These are phyloP conservation scores for Sclerotinia glacialis DNA, from an alignment of 2,329 filamentous ascomycete genomes.

Conservation along the genomic window DNA sequence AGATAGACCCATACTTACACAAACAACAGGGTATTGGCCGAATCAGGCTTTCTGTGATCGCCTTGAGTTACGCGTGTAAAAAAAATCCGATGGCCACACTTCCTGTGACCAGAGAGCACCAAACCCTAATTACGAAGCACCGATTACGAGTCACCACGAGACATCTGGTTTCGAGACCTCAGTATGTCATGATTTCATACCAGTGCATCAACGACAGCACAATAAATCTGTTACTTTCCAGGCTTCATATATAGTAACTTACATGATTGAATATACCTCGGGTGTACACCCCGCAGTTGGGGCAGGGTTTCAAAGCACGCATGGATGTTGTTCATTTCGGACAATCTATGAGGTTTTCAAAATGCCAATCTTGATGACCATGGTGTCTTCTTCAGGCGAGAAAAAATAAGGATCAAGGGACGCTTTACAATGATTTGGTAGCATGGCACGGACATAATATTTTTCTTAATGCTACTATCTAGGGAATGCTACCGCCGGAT, in stretches of 20 bases:
- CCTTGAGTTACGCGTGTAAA: not conserved
- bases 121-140: not conserved
- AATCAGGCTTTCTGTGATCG: slow-evolving; percentile 56
- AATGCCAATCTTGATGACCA: not conserved
- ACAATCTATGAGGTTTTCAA: not conserved
- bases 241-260: not conserved
- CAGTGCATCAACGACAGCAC: not conserved
- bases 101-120: not conserved
- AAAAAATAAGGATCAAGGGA: not conserved
- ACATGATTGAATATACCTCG: not conserved
- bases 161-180: not conserved
- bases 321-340: not conserved
- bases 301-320: not conserved
- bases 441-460: slow-evolving; percentile 11
- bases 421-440: not conserved
- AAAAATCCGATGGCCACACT: not conserved
- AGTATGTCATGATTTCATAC: not conserved
- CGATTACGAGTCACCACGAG: not conserved
- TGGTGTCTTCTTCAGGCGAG: slow-evolving; percentile 3
- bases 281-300: not conserved
- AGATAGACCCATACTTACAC: slow-evolving; percentile 34
- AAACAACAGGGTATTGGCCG: slow-evolving; percentile 53
- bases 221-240: not conserved
- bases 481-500: slow-evolving; percentile 3
- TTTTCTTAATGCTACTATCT: slow-evolving; percentile 15